Conservation (phyloP, 257 asterid genomes). For the Asclepias syriaca region DNA sequence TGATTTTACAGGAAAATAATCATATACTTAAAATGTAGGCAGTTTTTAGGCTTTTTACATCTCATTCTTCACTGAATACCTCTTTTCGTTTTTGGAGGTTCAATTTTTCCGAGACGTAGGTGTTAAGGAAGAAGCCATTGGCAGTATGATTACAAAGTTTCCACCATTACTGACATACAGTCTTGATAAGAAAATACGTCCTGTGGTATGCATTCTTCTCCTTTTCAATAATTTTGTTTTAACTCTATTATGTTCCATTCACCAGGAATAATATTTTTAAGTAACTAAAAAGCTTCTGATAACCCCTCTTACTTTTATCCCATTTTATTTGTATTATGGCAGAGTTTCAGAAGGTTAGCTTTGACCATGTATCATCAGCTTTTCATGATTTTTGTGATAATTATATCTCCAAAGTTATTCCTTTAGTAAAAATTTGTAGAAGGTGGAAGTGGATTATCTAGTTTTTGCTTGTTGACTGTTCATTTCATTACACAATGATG, state of each 20-base stretch:
- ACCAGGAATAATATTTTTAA: not conserved
- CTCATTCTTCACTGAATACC: constrained; percentile 5
- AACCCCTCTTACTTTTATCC: not conserved
- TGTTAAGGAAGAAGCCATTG: constrained; percentile 64
- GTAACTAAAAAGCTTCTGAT: not conserved
- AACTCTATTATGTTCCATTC: not conserved
- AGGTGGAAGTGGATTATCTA: not conserved
- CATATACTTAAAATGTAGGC: not conserved
- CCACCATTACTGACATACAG: constrained; percentile 86
- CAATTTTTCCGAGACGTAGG: constrained; percentile 86
- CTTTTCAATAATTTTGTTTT: constrained; percentile 1
- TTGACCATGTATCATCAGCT: not conserved
- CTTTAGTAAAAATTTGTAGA: not conserved
- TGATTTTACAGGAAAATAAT: not conserved
- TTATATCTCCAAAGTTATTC: not conserved
- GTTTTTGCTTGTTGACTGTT: not conserved
- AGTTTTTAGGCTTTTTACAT: not conserved
- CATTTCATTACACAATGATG: not conserved
- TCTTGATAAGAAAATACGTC: constrained; percentile 89
- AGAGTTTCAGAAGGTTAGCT: not conserved
- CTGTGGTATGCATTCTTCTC: constrained; percentile 47
- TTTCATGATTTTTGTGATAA: not conserved
- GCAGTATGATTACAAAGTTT: constrained; percentile 58
- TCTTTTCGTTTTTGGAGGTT: constrained; percentile 41
- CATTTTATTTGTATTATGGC: not conserved